These are phyloP conservation scores for Gorgonomyces haynaldii DNA, from an alignment of 192 early-diverging fungal species.

Conservation along the genomic window DNA sequence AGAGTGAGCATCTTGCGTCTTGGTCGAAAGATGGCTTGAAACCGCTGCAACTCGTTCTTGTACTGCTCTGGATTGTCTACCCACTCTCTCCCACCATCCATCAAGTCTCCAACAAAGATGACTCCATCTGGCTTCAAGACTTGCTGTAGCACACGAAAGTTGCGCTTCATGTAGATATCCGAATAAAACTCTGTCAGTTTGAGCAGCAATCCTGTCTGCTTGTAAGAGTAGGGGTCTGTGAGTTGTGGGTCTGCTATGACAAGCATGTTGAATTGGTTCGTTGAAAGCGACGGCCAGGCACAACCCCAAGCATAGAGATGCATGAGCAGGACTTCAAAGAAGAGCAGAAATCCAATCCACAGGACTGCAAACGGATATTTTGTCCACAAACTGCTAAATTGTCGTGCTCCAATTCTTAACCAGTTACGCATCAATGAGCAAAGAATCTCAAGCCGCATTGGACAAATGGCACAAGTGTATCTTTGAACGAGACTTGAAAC, in stretches of 20 bases:
- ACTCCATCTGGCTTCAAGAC: conserved; percentile 48
- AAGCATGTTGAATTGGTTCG: conserved; percentile 7
- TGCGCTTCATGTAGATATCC: conserved; percentile 74
- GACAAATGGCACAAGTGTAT: conserved; percentile 13
- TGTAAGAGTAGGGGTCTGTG: conserved; percentile 81
- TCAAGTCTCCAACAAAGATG: conserved; percentile 76
- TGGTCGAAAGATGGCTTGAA: conserved; percentile 37
- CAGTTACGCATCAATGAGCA: no score
- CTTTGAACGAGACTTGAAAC: conserved; percentile 5
- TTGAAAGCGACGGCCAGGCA: conserved; percentile 14
- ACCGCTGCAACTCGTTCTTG: conserved; percentile 38
- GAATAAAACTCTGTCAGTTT: conserved; percentile 63
- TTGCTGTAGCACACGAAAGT: conserved; percentile 52
- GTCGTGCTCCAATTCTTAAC: no score
- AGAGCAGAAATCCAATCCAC: conserved; percentile 27
- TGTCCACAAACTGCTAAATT: conserved; percentile 1
- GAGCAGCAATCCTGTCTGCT: conserved; percentile 47
- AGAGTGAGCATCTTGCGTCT: conserved; percentile 27
- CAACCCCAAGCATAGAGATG: conserved; percentile 15
- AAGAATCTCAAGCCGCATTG: neutral
- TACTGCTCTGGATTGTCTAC: neutral
- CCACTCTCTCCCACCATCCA: conserved; percentile 50
- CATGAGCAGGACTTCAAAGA: conserved; percentile 27
- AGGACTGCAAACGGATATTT: conserved; percentile 20
- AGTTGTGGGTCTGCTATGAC: conserved; percentile 88